phyloP scores from a whole-genome alignment of 306 rosid genomes.

The Vigna unguiculata region DNA sequence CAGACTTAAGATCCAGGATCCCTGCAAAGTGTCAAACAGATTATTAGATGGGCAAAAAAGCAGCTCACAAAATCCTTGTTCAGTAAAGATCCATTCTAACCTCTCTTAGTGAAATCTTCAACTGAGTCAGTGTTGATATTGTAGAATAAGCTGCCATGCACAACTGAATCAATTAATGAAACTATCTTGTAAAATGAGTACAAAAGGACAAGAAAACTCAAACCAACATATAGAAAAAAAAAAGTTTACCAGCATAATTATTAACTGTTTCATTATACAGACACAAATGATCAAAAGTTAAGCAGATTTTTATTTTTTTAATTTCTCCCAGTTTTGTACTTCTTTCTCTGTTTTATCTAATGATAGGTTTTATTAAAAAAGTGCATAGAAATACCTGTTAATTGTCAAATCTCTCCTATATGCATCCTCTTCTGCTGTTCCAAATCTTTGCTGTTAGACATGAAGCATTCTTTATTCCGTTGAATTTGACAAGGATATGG shows the following conservation, averaged over 20 bases:
- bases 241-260: background rate
- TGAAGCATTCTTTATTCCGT: slow-evolving; percentile 32
- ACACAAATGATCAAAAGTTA: background rate
- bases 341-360: slow-evolving; percentile 11
- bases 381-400: slow-evolving; percentile 68
- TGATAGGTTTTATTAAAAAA: background rate
- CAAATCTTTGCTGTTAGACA: slow-evolving; percentile 79
- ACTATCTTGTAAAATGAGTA: slow-evolving; percentile 25
- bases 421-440: slow-evolving; percentile 93
- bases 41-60: slow-evolving; percentile 29
- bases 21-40: slow-evolving; percentile 57
- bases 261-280: slow-evolving; percentile 24
- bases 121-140: slow-evolving; percentile 78
- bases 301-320: background rate
- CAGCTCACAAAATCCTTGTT: slow-evolving; percentile 33
- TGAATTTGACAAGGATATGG: slow-evolving; percentile 32
- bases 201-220: slow-evolving; percentile 5
- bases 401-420: slow-evolving; percentile 96
- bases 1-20: slow-evolving; percentile 74
- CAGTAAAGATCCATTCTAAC: slow-evolving; percentile 51
- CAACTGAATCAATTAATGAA: slow-evolving; percentile 38
- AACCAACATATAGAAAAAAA: slow-evolving; percentile 18
- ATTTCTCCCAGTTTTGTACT: slow-evolving; percentile 1
- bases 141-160: slow-evolving; percentile 81
- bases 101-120: slow-evolving; percentile 90